phyloP scores from a whole-genome alignment of 129 eudicot species.

The Oenanthe sinensis region DNA sequence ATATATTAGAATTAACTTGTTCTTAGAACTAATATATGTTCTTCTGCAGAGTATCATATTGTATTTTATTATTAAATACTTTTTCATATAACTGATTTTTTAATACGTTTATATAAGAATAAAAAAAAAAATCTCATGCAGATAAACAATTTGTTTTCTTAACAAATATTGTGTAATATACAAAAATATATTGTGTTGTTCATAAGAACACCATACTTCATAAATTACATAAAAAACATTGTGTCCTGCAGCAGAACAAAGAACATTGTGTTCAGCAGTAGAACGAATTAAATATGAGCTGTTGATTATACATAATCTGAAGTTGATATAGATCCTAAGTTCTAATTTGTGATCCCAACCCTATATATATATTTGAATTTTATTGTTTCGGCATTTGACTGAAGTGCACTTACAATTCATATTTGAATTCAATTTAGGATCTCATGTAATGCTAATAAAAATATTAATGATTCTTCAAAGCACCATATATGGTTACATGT shows the following conservation, averaged over 20 bases:
- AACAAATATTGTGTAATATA: neutral
- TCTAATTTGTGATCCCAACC: neutral
- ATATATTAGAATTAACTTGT: neutral
- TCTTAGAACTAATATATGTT: neutral
- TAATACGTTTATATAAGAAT: neutral
- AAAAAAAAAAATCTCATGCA: no score
- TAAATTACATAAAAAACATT: neutral
- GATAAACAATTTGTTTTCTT: neutral
- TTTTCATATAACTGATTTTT: neutral
- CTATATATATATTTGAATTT: no score
- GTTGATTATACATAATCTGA: conserved; percentile 4
- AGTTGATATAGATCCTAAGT: neutral
- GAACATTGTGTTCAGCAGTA: no score
- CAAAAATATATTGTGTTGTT: no score
- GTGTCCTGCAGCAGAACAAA: neutral
- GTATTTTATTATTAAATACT: neutral
- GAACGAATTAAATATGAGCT: neutral
- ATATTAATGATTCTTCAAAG: neutral
- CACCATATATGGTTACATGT: neutral
- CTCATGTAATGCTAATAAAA: neutral
- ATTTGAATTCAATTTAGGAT: neutral
- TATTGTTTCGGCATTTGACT: neutral
- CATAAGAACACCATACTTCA: neutral
- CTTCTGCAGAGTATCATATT: neutral
- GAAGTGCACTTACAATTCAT: neutral